Base-by-base conservation (phyloP, 495 filamentous ascomycete genomes). In the Penicillium arizonense region DNA sequence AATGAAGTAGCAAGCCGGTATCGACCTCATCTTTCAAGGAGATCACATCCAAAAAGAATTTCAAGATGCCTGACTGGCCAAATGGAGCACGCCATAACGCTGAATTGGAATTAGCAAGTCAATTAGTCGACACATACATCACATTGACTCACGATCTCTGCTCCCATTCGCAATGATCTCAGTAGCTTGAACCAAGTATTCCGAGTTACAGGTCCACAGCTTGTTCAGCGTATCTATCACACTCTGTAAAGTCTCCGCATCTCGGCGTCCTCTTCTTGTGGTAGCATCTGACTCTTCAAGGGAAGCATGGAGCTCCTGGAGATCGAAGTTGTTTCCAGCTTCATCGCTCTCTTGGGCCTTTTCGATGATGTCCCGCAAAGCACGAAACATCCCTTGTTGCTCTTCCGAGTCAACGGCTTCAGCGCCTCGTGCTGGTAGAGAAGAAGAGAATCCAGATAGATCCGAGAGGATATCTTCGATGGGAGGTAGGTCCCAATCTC, bases 61-160 rank as follows among this genome's bases (percentile, higher is more conserved):
- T 73, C 20, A 93, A 64, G 14, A 91, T 69, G 0, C 87, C 87
- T 9, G 86, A 81, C 20, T 85, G 81, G 4, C 89, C 87, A 40
- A 87, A 72, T 1, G 84, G 78, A 26, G 71, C 56, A 57, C 88
- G 77, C 83, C 86, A 88, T 41, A 72, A 73, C 56, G 74, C 85
- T 87, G 55, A 28, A 40, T 26, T 28, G 23, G 18, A 26, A 56
- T 68, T 26, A 69, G 54, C 28, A 43, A 35, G 35, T 23, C 37
- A 35, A 24, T 55, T 14, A 60, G 39, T 32, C 10, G 13, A 43
- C 3, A 34, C 24, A n/a, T 16, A n/a, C 5, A 14, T 45, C 48
- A 5, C 6, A 47, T n/a, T 37, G 33, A 71, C 83, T 78, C 61
- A 89, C 87, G 71, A 58, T 87, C 78, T 67, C 87, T 81, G 61